Evolutionary conservation across 2,329 filamentous ascomycete genomes (phyloP).

Genomic region (Pseudocercospora cruenta): DNA sequence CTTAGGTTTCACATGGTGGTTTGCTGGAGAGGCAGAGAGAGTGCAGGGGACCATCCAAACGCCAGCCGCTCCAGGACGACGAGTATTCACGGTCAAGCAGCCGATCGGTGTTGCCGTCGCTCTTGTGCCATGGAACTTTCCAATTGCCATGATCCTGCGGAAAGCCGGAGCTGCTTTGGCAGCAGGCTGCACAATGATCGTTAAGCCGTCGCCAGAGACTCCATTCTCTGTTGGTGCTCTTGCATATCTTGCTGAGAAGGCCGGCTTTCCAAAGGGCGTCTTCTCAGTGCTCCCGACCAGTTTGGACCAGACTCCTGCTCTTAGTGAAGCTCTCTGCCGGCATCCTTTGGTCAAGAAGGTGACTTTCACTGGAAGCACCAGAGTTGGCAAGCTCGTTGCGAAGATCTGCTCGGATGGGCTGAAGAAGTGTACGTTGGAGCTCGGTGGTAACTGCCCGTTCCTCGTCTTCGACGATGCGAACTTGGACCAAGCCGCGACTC

Average conservation of each 20-base stretch:
- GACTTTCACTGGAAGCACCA: constrained; percentile 63
- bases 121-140: constrained; percentile 71
- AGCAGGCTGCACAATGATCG: constrained; percentile 73
- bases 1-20: constrained; percentile 60
- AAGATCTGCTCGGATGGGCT: constrained; percentile 62
- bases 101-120: constrained; percentile 70
- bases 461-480: constrained; percentile 68
- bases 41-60: constrained; percentile 65
- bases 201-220: constrained; percentile 72
- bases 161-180: constrained; percentile 71
- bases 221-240: constrained; percentile 61
- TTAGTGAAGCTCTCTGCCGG: constrained; percentile 59
- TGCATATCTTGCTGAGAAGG: constrained; percentile 57
- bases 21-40: constrained; percentile 63
- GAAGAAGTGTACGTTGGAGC: constrained; percentile 67
- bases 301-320: constrained; percentile 57
- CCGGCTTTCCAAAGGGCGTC: constrained; percentile 63
- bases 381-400: constrained; percentile 65
- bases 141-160: constrained; percentile 61
- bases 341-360: constrained; percentile 65
- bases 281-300: constrained; percentile 65
- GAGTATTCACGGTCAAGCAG: constrained; percentile 74
- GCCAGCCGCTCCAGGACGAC: constrained; percentile 63
- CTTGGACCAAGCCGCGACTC: constrained; percentile 58
- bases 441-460: constrained; percentile 68